Percentiles rank a stretch among this genome's conserved stretches.
phyloP scores from a whole-genome alignment of 1,139 yeast genomes.

The Yamadazyma sp. region DNA sequence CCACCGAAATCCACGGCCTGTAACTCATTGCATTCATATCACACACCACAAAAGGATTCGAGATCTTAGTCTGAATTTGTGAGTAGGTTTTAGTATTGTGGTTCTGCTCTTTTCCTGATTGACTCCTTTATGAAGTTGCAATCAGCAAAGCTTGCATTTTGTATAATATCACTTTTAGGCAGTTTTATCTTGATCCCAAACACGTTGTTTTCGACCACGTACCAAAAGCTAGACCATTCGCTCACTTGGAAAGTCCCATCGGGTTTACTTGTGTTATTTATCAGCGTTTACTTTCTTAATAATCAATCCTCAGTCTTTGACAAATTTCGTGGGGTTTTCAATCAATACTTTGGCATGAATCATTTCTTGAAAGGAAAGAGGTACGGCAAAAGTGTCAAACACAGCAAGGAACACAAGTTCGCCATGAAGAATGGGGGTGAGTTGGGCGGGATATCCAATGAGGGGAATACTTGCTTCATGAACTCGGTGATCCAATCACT shows the following conservation, averaged over 20 bases:
- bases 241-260: constrained; percentile 10
- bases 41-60: no score
- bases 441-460: constrained; percentile 83
- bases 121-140: constrained; percentile 1
- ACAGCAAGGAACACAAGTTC: constrained; percentile 30
- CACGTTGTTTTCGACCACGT: constrained; percentile 8
- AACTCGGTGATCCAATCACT: constrained; percentile 83
- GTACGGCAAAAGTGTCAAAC: constrained; percentile 12
- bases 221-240: constrained; percentile 7
- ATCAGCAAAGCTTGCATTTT: background rate
- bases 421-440: constrained; percentile 63
- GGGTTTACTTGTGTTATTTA: constrained; percentile 8
- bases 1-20: no score
- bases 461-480: constrained; percentile 94
- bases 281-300: constrained; percentile 9
- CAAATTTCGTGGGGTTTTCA: constrained; percentile 5
- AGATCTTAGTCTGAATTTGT: no score
- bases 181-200: background rate
- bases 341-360: constrained; percentile 9
- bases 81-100: no score
- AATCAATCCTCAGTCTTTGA: constrained; percentile 5
- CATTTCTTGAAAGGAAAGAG: constrained; percentile 10
- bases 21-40: no score
- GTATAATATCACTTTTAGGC: background rate
- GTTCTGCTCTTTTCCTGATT: background rate